Percentiles rank a stretch among this genome's conserved stretches.
phyloP scores from a whole-genome alignment of 2,329 filamentous ascomycete genomes.

The Epichloe bromicola region DNA sequence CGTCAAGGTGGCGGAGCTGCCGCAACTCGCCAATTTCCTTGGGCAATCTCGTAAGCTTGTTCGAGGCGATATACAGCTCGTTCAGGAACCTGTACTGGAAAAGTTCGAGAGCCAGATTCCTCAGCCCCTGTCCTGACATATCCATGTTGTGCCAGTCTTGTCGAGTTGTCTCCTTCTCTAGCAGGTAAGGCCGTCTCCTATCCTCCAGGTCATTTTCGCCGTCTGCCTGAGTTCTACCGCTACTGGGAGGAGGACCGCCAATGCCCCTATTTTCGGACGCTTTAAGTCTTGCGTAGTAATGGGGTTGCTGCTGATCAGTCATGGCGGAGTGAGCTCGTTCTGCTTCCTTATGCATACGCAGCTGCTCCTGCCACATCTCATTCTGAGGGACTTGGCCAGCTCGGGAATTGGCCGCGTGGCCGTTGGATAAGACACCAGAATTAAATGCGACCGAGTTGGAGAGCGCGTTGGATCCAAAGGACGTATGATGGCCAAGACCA shows the following conservation, averaged over 20 bases:
- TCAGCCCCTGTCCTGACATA: slow-evolving; percentile 88
- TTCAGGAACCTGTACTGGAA: slow-evolving; percentile 84
- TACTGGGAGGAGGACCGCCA: slow-evolving; percentile 36
- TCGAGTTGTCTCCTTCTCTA: slow-evolving; percentile 51
- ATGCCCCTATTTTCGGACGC: slow-evolving; percentile 58
- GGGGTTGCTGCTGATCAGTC: slow-evolving; percentile 50
- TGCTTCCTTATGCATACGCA: slow-evolving; percentile 66
- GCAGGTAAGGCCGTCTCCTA: slow-evolving; percentile 48
- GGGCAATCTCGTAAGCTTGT: slow-evolving; percentile 74
- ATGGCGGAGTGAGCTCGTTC: slow-evolving; percentile 61
- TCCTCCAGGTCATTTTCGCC: slow-evolving; percentile 43
- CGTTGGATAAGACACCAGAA: slow-evolving; percentile 41
- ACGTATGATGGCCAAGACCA: slow-evolving; percentile 32
- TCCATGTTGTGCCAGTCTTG: slow-evolving; percentile 91
- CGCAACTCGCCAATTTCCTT: slow-evolving; percentile 70
- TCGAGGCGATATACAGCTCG: slow-evolving; percentile 87
- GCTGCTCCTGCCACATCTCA: slow-evolving; percentile 79
- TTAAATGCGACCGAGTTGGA: slow-evolving; percentile 51
- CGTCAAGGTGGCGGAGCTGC: slow-evolving; percentile 69
- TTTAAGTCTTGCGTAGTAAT: slow-evolving; percentile 61
- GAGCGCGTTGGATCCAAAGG: slow-evolving; percentile 32
- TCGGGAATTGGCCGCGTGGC: slow-evolving; percentile 35
- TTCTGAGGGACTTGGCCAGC: slow-evolving; percentile 39
- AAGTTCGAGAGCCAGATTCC: slow-evolving; percentile 64
- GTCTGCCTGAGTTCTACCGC: slow-evolving; percentile 33